Conservation (phyloP, 805 yeast species). For the Candida germanica region DNA sequence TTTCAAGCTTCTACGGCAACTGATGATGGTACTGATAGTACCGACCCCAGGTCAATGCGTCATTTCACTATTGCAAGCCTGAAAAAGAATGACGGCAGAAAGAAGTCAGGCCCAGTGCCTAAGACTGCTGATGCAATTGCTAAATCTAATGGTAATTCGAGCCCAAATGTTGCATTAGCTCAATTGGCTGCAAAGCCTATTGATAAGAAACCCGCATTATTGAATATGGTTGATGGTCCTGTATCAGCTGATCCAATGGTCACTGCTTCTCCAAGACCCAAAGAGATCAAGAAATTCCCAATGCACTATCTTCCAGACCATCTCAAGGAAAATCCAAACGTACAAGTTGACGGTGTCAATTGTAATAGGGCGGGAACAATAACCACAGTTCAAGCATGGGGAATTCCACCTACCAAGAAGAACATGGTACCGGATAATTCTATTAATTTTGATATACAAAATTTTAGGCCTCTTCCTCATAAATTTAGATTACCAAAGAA, state of each 20-base stretch:
- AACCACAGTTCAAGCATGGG: conserved; percentile 10
- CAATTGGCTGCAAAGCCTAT: neutral
- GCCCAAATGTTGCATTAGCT: neutral
- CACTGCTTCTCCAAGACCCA: neutral
- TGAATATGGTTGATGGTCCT: conserved; percentile 7
- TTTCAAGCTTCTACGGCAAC: conserved; percentile 32
- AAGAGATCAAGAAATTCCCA: conserved; percentile 21
- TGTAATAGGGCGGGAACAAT: conserved; percentile 12
- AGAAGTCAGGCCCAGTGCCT: conserved; percentile 2
- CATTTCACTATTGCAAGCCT: conserved; percentile 11
- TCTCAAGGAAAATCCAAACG: conserved; percentile 8
- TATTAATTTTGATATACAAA: conserved; percentile 31
- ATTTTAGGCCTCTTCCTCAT: conserved; percentile 22
- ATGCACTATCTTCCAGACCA: conserved; percentile 32
- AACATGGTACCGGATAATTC: conserved; percentile 28
- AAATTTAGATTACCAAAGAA: conserved; percentile 24
- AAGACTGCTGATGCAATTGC: neutral
- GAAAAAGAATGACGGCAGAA: neutral
- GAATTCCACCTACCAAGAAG: conserved; percentile 22
- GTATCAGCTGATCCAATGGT: neutral
- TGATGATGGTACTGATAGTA: conserved; percentile 23
- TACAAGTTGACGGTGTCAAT: conserved; percentile 13
- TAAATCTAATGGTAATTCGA: neutral
- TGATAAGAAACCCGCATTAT: conserved; percentile 8
- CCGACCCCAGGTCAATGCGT: conserved; percentile 14